phyloP scores from a whole-genome alignment of 129 eudicot genomes.

The Chrysanthemum makinoi region DNA sequence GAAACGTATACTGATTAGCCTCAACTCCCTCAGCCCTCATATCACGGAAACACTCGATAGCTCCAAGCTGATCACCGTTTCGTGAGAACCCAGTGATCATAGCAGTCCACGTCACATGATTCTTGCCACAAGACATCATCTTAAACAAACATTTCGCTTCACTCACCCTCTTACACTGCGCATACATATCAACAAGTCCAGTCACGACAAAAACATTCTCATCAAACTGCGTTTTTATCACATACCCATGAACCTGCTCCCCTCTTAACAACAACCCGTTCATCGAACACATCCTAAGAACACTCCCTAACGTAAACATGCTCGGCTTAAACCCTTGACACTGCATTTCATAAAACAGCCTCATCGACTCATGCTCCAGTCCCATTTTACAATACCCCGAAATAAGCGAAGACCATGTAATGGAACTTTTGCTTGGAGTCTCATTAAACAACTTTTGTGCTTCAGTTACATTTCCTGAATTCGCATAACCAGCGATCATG shows the following conservation, averaged over 20 bases:
- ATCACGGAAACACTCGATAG: conserved; percentile 61
- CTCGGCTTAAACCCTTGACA: conserved; percentile 54
- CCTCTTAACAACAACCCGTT: conserved; percentile 58
- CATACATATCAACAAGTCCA: conserved; percentile 79
- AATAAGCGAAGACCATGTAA: conserved; percentile 79
- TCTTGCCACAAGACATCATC: conserved; percentile 43
- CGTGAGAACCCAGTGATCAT: conserved; percentile 67
- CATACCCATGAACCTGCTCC: conserved; percentile 57
- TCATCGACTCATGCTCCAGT: conserved; percentile 45
- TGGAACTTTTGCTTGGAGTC: conserved; percentile 52
- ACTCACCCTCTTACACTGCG: conserved; percentile 43
- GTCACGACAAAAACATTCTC: conserved; percentile 57
- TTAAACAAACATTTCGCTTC: conserved; percentile 59
- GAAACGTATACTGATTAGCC: conserved; percentile 76
- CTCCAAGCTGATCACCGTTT: conserved; percentile 50
- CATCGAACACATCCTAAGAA: conserved; percentile 59
- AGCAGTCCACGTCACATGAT: conserved; percentile 84
- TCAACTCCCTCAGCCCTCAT: conserved; percentile 64
- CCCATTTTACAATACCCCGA: conserved; percentile 68
- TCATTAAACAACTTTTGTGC: conserved; percentile 52
- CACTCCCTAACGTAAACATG: conserved; percentile 66
- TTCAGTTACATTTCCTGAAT: conserved; percentile 45
- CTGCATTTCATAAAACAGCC: conserved; percentile 56
- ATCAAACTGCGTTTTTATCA: conserved; percentile 53
- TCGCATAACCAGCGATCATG: conserved; percentile 64